Base-by-base conservation (phyloP, 306 rosid genomes). In the Vigna radiata region DNA sequence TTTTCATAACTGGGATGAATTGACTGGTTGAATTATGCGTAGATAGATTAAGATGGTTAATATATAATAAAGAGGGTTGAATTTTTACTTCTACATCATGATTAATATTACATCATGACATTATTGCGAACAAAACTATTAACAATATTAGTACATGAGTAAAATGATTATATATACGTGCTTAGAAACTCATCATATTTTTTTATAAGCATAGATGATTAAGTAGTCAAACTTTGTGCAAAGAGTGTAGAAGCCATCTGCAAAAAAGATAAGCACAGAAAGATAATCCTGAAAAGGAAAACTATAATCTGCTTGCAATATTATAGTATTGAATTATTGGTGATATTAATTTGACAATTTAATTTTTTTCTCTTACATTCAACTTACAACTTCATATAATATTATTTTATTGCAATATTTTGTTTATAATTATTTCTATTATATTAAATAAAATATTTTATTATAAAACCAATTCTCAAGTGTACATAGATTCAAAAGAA, bases 61-160 rank as follows among this genome's bases (percentile, higher is more conserved):
- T 59, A 59, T 25, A 59, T 27, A 59, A 59, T 58, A 7, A 21
- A 55, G 17, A 33, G 25, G 25, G 25, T 55, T 18, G 14, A 18
- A 53, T 17, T 8, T 53, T 8, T 14, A 54, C 61, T 19, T 12
- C 31, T 9, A 54, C 29, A 11, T 54, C 4, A 18, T 18, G 33
- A 46, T n/a, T 59, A n/a, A 58, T 31, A 64, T 72, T 73, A 37
- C 7, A 64, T 23, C 16, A n/a, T 65, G 31, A 65, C 70, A 41
- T 21, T 54, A 23, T 53, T 41, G 52, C 11, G 49, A 31, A 54
- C 76, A 9, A 8, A 50, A 12, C 16, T 21, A 62, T 31, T 31
- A 55, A 55, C 7, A 55, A 55, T 55, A 9, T 21, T 55, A 33
- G 37, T 33, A 7, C 15, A 21, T 55, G 43, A 13, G 19, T 60